These are phyloP conservation scores for Lenwebbia sp. DNA, from an alignment of 345 rosid genomes.

Conservation along the genomic window DNA sequence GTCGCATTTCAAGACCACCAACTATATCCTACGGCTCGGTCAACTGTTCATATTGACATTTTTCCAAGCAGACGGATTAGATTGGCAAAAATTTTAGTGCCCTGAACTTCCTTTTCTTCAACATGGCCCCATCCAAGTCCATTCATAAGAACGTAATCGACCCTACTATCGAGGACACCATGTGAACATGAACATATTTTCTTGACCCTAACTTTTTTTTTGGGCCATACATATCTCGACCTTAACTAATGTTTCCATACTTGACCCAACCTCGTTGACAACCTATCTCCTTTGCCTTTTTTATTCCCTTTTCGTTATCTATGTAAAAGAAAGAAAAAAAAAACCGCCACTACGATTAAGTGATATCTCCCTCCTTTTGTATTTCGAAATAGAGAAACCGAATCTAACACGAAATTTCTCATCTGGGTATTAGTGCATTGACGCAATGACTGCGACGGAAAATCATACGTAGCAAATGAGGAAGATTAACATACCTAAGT, in stretches of 20 bases:
- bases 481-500: background rate
- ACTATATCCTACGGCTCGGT: background rate
- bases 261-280: background rate
- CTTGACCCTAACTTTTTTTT: background rate
- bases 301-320: background rate
- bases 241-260: background rate
- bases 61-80: background rate
- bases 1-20: background rate
- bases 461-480: background rate
- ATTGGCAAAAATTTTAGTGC: background rate
- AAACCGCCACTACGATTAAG: background rate
- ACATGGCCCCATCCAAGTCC: background rate
- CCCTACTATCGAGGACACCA: background rate
- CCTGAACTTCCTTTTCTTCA: background rate
- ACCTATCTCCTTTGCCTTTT: background rate
- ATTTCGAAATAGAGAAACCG: background rate
- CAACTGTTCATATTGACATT: background rate
- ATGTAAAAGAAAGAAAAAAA: background rate
- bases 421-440: background rate
- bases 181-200: background rate
- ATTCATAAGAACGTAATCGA: background rate
- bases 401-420: background rate
- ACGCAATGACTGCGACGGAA: background rate
- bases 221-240: background rate
- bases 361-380: background rate